Conservation (phyloP, 768 basidiomycete genomes). For the Tricholoma saponaceum region DNA sequence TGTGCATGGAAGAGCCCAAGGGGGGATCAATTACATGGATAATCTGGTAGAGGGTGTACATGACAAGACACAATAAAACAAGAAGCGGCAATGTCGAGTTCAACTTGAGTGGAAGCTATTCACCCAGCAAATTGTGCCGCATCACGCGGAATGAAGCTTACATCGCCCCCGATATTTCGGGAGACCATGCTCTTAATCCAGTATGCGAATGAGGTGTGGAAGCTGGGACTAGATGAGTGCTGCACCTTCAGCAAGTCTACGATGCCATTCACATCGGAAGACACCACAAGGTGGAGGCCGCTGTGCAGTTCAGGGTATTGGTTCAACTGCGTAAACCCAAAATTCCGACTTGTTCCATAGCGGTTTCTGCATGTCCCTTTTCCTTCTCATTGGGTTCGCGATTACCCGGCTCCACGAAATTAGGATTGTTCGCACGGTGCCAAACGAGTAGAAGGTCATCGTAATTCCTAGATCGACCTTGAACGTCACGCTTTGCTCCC, state of each 20-base stretch:
- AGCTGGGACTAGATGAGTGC: too few relatives aligned
- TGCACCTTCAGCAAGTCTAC: too few relatives aligned
- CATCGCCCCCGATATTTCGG: too few relatives aligned
- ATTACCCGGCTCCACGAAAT: constrained; percentile 84
- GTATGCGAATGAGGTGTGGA: too few relatives aligned
- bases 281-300: constrained; percentile 15
- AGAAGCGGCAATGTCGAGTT: not conserved
- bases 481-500: constrained; percentile 91
- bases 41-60: not conserved
- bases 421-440: constrained; percentile 85
- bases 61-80: not conserved
- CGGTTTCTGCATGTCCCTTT: too few relatives aligned
- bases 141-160: too few relatives aligned
- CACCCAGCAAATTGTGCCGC: not conserved
- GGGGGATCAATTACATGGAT: not conserved
- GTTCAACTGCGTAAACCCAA: constrained; percentile 87
- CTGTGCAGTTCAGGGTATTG: constrained; percentile 36
- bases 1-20: not conserved
- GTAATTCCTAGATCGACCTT: constrained; percentile 77
- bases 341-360: constrained; percentile 81
- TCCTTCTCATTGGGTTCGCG: too few relatives aligned
- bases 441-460: constrained; percentile 89
- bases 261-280: constrained; percentile 3
- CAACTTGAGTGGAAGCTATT: not conserved
- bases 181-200: too few relatives aligned